Conservation (phyloP, 2,329 filamentous ascomycete genomes). For the Allantophomopsis lycopodina region DNA sequence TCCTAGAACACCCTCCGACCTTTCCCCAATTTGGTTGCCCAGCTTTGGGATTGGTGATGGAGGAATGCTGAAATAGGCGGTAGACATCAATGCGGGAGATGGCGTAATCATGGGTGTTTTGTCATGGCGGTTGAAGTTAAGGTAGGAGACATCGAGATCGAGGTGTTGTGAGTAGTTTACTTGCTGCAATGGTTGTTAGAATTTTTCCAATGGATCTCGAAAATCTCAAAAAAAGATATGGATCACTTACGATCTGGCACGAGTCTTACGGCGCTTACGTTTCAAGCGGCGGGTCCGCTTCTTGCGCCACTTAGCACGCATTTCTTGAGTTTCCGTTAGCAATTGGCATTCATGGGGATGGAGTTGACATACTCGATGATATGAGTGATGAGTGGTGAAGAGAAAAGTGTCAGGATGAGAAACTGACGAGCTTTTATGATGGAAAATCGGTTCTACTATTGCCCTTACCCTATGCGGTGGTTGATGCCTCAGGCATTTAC, state of each 20-base stretch:
- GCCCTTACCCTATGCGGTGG: too few relatives aligned
- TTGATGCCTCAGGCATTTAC: too few relatives aligned
- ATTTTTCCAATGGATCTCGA: neutral
- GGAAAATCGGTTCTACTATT: too few relatives aligned
- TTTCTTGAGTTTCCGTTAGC: too few relatives aligned
- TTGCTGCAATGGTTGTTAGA: slow-evolving; percentile 20
- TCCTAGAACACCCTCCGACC: slow-evolving; percentile 18
- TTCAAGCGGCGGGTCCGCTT: slow-evolving; percentile 93
- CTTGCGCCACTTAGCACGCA: slow-evolving; percentile 99
- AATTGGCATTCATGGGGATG: slow-evolving; percentile 9
- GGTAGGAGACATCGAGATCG: slow-evolving; percentile 24
- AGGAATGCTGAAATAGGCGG: slow-evolving; percentile 19
- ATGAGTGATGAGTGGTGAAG: too few relatives aligned
- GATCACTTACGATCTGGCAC: slow-evolving; percentile 76
- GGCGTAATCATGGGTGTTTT: slow-evolving; percentile 17
- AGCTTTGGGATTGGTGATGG: slow-evolving; percentile 11
- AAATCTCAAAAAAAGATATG: too few relatives aligned
- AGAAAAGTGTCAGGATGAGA: too few relatives aligned
- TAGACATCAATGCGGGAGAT: slow-evolving; percentile 21
- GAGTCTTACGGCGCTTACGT: slow-evolving; percentile 99
- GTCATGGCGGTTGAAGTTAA: slow-evolving; percentile 20
- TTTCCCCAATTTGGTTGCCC: slow-evolving; percentile 15
- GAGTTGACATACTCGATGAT: too few relatives aligned
- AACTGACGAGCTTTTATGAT: too few relatives aligned
- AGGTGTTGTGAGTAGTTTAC: slow-evolving; percentile 26